Evolutionary conservation across 345 rosid genomes (phyloP).

Genomic region (Cardamine resedifolia): DNA sequence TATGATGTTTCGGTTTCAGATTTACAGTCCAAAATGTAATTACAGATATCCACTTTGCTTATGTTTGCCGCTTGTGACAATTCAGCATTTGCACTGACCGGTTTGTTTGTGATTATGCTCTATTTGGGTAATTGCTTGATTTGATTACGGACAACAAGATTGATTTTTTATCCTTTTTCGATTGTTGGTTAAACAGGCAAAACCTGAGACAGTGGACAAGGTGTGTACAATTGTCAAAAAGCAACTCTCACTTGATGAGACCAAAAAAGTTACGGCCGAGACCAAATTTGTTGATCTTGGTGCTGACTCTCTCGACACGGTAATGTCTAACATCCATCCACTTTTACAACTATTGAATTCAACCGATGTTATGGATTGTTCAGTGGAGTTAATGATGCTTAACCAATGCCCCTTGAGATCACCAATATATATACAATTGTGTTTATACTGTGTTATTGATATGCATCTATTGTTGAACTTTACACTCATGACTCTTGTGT

Average conservation of each 20-base stretch:
- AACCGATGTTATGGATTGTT: not conserved
- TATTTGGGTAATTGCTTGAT: not conserved
- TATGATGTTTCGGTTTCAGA: too few species aligned
- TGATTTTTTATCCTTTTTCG: not conserved
- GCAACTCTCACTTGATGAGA: conserved; percentile 50
- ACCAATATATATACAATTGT: not conserved
- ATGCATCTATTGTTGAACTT: not conserved
- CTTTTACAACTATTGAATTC: not conserved
- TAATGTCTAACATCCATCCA: not conserved
- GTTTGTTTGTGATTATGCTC: not conserved
- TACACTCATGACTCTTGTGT: too few species aligned
- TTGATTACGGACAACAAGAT: too few species aligned
- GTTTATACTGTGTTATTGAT: too few species aligned
- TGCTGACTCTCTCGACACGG: conserved; percentile 52
- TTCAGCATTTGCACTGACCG: not conserved
- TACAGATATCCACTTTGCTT: too few species aligned
- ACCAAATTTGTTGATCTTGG: conserved; percentile 55
- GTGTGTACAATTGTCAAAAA: conserved; percentile 55
- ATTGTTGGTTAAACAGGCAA: conserved; percentile 46
- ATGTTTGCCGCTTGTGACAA: too few species aligned
- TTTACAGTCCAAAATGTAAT: too few species aligned
- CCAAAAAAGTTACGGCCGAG: conserved; percentile 34
- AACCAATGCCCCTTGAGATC: not conserved
- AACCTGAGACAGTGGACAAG: conserved; percentile 57
- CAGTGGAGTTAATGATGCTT: not conserved